phyloP scores from a whole-genome alignment of 331 rosid species.

The Dryas integrifolia region DNA sequence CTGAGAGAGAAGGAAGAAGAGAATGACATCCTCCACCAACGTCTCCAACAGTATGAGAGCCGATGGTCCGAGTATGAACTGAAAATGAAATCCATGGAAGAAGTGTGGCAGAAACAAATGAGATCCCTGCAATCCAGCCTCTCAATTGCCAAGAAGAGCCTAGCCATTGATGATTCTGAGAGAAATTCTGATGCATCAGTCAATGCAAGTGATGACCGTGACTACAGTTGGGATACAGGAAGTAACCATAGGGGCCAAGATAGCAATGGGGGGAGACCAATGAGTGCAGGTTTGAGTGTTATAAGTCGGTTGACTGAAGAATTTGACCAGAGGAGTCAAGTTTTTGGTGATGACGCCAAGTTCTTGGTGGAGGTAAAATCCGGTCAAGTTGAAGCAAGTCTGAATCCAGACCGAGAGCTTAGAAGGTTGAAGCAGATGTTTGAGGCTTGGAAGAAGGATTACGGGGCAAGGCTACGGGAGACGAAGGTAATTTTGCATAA shows the following conservation, averaged over 20 bases:
- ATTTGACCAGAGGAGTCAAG: conserved; percentile 97
- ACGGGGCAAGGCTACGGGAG: conserved; percentile 76
- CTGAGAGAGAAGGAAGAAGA: conserved; percentile 95
- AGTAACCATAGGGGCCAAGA: conserved; percentile 62
- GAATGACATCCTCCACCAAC: conserved; percentile 96
- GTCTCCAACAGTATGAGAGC: conserved; percentile 88
- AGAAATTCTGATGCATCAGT: conserved; percentile 92
- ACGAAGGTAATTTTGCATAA: conserved; percentile 77
- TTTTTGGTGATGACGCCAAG: conserved; percentile 97
- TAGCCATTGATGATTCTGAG: conserved; percentile 82
- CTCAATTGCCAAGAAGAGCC: conserved; percentile 97
- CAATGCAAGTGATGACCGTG: conserved; percentile 81
- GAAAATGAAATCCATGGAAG: conserved; percentile 99
- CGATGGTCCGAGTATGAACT: conserved; percentile 98
- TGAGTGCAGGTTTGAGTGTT: conserved; percentile 96
- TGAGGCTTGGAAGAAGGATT: conserved; percentile 97
- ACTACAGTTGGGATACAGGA: conserved; percentile 71
- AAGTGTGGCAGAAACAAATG: conserved; percentile 99
- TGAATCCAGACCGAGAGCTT: conserved; percentile 87
- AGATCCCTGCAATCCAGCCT: conserved; percentile 98
- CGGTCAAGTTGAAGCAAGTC: conserved; percentile 91
- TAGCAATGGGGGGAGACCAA: conserved; percentile 83
- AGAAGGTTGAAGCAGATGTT: conserved; percentile 96
- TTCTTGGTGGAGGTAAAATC: conserved; percentile 99
- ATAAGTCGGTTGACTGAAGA: conserved; percentile 94